Evolutionary conservation across 176 grass and related monocot species (phyloP), one percentile per base, ranked within the genome.

Genomic region (Triticum turgidum): DNA sequence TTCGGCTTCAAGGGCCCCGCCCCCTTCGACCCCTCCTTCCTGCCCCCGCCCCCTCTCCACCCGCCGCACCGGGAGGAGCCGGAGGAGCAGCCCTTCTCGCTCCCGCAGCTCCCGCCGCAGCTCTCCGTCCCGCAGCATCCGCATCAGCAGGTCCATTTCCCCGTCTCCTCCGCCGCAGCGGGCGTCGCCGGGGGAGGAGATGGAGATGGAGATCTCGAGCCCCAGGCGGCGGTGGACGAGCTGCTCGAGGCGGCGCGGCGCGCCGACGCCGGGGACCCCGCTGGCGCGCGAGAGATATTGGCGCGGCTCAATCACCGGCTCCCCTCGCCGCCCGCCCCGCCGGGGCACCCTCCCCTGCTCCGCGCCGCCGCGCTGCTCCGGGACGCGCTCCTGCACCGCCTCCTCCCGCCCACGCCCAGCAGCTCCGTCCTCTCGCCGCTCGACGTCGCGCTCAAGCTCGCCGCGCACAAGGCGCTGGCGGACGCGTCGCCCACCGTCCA

Each of bases 271-370:
- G 85, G 92, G 0, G 85, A 92, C 78, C 33, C 66, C 82, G 61
- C 83, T 35, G 83, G 89, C 77, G 87, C 92, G 45, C 85, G 66
- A 24, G 87, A 76, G 80, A 85, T 93, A 93, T 93, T 93, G 89
- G 24, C 92, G 92, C 92, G 92, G 92, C 86, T 93, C 92, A 93
- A 91, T 93, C 86, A 93, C 54, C 82, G 64, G 56, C 86, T 90
- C 51, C 86, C 74, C 32, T 70, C 80, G 14, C 84, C 47, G 2
- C 77, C 79, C 9, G 81, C 49, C 42, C 72, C 65, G 0, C 75
- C 54, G 38, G 83, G 71, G 0, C 69, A 69, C 75, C 77, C 61
- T 84, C 89, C 89, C 6, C 82, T 91, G 8, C 82, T 91, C 82
- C 90, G 90, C 71, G 86, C 90, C 54, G 82, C 86, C 51, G 52